Evolutionary conservation across 2,329 filamentous ascomycete species (phyloP).

Genomic region (Ilyonectria mors-panacis): DNA sequence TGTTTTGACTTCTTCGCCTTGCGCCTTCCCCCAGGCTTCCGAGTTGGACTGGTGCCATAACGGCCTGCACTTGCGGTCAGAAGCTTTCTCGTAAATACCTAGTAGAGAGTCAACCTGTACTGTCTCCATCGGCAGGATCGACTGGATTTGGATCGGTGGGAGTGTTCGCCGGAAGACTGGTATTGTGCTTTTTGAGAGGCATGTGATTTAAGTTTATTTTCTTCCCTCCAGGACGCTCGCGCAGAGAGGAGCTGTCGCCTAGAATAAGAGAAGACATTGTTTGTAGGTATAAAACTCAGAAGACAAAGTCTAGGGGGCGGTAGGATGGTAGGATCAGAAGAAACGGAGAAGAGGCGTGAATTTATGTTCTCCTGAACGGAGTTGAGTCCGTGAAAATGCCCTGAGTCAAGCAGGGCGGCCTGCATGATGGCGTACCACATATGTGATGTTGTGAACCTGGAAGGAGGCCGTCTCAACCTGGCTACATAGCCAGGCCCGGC

Average conservation of each 20-base stretch:
- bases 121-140: neutral
- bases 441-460: neutral
- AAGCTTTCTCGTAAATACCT: no score
- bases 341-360: no score
- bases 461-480: neutral
- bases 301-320: no score
- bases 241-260: no score
- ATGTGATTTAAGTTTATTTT: neutral
- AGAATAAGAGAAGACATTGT: no score
- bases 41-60: neutral
- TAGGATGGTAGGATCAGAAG: no score
- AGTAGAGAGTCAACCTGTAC: neutral
- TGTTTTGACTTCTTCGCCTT: neutral
- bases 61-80: neutral
- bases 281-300: no score
- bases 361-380: no score
- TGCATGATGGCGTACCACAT: no score
- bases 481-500: neutral
- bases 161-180: neutral
- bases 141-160: neutral
- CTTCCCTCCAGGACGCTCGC: no score
- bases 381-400: no score
- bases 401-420: no score
- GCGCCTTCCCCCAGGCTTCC: neutral
- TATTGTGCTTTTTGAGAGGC: neutral